Conservation (phyloP, 306 rosid species). For the Trichosanthes truncata region DNA sequence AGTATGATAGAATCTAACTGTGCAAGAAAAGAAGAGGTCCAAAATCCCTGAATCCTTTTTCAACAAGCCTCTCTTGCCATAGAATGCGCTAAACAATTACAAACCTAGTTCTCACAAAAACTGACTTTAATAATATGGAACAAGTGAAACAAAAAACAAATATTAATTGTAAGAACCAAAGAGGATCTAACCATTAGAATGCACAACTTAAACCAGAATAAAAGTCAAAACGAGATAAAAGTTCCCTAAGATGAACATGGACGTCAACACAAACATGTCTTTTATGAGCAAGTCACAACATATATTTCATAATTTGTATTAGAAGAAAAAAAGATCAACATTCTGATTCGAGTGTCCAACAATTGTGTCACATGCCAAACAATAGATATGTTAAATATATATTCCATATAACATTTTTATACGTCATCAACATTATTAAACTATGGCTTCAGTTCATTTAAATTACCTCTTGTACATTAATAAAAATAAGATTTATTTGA, state of each 20-base stretch:
- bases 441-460: background rate
- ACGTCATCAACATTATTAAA: background rate
- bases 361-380: background rate
- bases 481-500: background rate
- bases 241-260: background rate
- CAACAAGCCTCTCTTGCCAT: background rate
- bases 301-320: background rate
- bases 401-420: background rate
- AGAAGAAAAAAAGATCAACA: background rate
- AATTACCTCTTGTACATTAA: background rate
- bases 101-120: background rate
- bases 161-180: background rate
- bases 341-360: background rate
- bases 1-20: background rate
- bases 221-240: background rate
- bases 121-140: background rate
- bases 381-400: background rate
- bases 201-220: background rate
- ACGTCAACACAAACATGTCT: background rate
- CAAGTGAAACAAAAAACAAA: background rate
- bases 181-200: background rate
- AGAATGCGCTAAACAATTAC: no score
- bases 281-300: background rate
- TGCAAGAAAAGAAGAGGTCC: background rate
- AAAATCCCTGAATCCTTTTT: background rate